A percentile compares a stretch with the other conserved stretches of the same genome.
Conservation (phyloP, 352 stramenopile species). For the Phytophthora citricola region DNA sequence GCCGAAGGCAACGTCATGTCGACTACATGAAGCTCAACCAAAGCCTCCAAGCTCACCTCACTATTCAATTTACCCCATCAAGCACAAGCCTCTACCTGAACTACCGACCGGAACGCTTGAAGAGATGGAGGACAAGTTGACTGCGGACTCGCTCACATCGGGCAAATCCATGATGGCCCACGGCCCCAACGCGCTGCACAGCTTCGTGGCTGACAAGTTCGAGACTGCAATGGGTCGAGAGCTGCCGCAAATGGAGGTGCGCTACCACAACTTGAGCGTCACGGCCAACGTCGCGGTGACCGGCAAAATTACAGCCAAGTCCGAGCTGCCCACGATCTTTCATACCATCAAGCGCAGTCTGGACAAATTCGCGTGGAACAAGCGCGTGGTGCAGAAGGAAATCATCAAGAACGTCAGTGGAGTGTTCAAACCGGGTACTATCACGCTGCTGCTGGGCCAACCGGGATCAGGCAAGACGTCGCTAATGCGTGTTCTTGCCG, state of each 20-base stretch:
- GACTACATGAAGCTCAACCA: too few species aligned
- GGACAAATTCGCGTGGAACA: slow-evolving; percentile 19
- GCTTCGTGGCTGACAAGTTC: slow-evolving; percentile 28
- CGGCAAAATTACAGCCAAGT: slow-evolving; percentile 28
- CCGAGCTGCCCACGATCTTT: slow-evolving; percentile 42
- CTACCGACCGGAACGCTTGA: too few species aligned
- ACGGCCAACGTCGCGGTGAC: slow-evolving; percentile 32
- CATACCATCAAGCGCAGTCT: slow-evolving; percentile 35
- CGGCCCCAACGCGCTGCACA: slow-evolving; percentile 28
- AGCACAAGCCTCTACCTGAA: too few species aligned
- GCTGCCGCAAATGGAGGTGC: slow-evolving; percentile 39
- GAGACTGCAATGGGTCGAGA: slow-evolving; percentile 22
- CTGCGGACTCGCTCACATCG: slow-evolving; percentile 1
- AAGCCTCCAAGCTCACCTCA: too few species aligned
- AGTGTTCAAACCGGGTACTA: slow-evolving; percentile 37
- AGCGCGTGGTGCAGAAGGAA: slow-evolving; percentile 34
- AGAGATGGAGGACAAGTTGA: too few species aligned
- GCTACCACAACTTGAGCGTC: slow-evolving; percentile 32
- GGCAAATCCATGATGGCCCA: slow-evolving; percentile 31
- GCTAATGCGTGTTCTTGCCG: slow-evolving; percentile 40
- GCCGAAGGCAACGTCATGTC: too few species aligned
- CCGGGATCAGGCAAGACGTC: slow-evolving; percentile 47
- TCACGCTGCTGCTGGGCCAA: slow-evolving; percentile 48
- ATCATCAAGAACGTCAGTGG: slow-evolving; percentile 44
- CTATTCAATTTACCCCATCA: too few species aligned